Conservation (phyloP, 306 rosid species). For the Oemleria cerasiformis region DNA sequence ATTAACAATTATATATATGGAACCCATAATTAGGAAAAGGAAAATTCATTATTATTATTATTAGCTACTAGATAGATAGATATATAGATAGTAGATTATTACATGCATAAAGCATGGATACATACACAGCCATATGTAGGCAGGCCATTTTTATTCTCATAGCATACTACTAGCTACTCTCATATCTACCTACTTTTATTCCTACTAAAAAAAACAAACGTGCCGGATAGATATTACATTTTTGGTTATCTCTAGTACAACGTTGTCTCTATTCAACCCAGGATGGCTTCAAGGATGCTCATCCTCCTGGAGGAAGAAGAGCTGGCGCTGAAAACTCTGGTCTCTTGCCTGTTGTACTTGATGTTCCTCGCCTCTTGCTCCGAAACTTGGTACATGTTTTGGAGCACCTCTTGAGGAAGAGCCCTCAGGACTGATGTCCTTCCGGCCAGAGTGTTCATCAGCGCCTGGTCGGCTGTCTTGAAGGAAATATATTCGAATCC, state of each 20-base stretch:
- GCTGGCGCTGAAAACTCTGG: conserved; percentile 24
- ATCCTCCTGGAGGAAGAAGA: conserved; percentile 5
- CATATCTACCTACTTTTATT: background rate
- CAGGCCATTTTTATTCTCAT: background rate
- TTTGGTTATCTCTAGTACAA: background rate
- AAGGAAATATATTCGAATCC: conserved; percentile 50
- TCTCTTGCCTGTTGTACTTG: conserved; percentile 39
- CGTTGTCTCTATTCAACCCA: too few relatives aligned
- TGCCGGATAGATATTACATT: background rate
- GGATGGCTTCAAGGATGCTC: too few relatives aligned
- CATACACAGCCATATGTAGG: background rate
- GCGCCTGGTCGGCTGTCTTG: conserved; percentile 48
- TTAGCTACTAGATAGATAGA: too few relatives aligned
- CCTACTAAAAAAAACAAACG: background rate
- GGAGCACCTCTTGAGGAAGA: conserved; percentile 45
- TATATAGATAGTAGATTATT: too few relatives aligned
- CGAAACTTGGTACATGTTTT: conserved; percentile 25
- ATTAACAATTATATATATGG: too few relatives aligned
- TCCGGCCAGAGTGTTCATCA: conserved; percentile 43
- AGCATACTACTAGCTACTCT: background rate
- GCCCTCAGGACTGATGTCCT: conserved; percentile 21
- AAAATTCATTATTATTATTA: too few relatives aligned
- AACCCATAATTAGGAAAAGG: too few relatives aligned
- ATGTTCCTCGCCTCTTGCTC: conserved; percentile 35
- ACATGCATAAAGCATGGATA: background rate